phyloP scores from a whole-genome alignment of 345 rosid species.

The Cardamine occulta region DNA sequence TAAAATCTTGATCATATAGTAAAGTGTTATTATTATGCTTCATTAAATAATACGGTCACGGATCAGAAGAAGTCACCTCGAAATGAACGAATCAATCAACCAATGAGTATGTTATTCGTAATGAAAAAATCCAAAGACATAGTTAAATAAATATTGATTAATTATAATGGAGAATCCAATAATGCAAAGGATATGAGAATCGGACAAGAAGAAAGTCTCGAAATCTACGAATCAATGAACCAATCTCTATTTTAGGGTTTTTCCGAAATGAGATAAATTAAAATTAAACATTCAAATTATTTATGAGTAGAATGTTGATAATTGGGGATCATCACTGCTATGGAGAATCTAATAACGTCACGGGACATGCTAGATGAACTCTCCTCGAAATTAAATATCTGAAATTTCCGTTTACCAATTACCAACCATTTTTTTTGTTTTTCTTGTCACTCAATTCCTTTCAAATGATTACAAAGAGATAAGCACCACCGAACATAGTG shows the following conservation, averaged over 20 bases:
- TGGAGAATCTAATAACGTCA: conserved; percentile 5
- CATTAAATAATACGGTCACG: conserved; percentile 14
- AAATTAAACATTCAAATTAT: neutral
- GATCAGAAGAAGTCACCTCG: conserved; percentile 14
- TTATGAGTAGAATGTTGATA: neutral
- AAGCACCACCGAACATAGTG: too few species aligned
- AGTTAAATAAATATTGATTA: neutral
- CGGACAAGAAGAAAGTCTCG: conserved; percentile 29
- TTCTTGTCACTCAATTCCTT: too few species aligned
- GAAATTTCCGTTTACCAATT: too few species aligned
- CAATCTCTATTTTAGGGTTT: conserved; percentile 18
- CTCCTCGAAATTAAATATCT: conserved; percentile 20
- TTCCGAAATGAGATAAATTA: neutral
- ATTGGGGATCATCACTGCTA: conserved; percentile 13
- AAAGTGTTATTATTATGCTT: neutral
- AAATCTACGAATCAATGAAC: conserved; percentile 25
- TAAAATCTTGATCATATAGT: conserved; percentile 15
- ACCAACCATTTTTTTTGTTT: too few species aligned
- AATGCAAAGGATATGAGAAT: conserved; percentile 9
- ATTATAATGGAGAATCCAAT: conserved; percentile 11
- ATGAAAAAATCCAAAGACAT: conserved; percentile 22
- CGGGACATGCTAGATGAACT: conserved; percentile 3
- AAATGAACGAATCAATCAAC: conserved; percentile 23
- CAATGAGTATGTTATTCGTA: conserved; percentile 2
- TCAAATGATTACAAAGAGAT: too few species aligned